Evolutionary conservation across 2,329 filamentous ascomycete species (phyloP).

Genomic region (Pestalotiopsis fici): DNA sequence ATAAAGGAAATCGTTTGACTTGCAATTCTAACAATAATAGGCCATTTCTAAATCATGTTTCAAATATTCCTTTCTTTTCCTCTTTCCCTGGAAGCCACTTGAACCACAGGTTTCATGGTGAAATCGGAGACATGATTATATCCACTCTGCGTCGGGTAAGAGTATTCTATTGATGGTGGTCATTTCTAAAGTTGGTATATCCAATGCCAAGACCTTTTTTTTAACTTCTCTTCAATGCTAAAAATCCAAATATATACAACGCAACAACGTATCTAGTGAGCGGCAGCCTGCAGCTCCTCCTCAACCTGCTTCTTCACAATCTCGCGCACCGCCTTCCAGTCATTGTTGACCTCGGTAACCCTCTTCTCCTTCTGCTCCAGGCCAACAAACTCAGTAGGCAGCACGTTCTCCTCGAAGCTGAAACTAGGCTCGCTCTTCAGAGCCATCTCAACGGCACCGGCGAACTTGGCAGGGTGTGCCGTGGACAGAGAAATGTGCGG

Average conservation of each 20-base stretch:
- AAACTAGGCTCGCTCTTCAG: slow-evolving; percentile 73
- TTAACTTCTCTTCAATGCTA: not conserved
- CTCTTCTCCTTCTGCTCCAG: slow-evolving; percentile 75
- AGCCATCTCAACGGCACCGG: slow-evolving; percentile 78
- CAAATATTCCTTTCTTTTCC: too few species aligned
- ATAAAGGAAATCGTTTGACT: not conserved
- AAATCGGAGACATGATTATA: not conserved
- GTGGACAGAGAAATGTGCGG: slow-evolving; percentile 87
- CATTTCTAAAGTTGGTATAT: not conserved
- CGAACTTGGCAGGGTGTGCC: slow-evolving; percentile 95
- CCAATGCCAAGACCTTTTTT: not conserved
- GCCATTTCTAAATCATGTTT: too few species aligned
- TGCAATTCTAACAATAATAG: too few species aligned
- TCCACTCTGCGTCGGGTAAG: not conserved
- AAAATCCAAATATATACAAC: not conserved
- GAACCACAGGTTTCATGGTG: too few species aligned
- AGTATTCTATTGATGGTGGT: not conserved
- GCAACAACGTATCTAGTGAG: not conserved
- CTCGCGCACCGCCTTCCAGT: slow-evolving; percentile 74
- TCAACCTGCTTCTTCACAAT: slow-evolving; percentile 76
- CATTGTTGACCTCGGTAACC: slow-evolving; percentile 68
- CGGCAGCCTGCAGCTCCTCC: slow-evolving; percentile 48
- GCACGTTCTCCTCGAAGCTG: slow-evolving; percentile 71
- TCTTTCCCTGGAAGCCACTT: too few species aligned
- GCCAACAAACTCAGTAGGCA: slow-evolving; percentile 80